phyloP scores from a whole-genome alignment of 2,329 filamentous ascomycete species.

The Aspergillus ochraceus region DNA sequence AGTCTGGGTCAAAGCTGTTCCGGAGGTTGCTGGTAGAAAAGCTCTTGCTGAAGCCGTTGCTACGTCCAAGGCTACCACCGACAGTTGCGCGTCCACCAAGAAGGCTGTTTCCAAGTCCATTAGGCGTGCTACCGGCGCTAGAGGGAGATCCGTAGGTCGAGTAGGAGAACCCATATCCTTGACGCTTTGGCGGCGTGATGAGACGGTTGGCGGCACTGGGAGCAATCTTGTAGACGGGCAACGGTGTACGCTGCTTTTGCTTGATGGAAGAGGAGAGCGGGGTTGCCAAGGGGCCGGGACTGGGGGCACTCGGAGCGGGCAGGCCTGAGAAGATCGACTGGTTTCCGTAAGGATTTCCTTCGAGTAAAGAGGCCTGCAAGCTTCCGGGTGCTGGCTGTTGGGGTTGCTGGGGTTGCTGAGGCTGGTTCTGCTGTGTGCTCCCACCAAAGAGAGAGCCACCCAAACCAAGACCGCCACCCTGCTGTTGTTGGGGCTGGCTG shows the following conservation, averaged over 20 bases:
- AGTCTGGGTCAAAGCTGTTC: constrained; percentile 73
- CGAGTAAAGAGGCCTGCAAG: constrained; percentile 76
- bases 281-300: constrained; percentile 87
- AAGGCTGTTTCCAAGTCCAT: constrained; percentile 65
- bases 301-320: constrained; percentile 59
- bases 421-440: constrained; percentile 53
- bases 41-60: constrained; percentile 74
- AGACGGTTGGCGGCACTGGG: constrained; percentile 77
- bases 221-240: constrained; percentile 85
- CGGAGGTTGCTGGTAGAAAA: constrained; percentile 84
- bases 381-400: constrained; percentile 44
- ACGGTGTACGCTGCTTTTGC: constrained; percentile 73
- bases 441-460: constrained; percentile 54
- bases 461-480: constrained; percentile 25
- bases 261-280: constrained; percentile 77
- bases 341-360: constrained; percentile 86
- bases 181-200: constrained; percentile 77
- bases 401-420: constrained; percentile 50
- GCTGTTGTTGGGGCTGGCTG: constrained; percentile 37
- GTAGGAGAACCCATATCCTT: constrained; percentile 87
- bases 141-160: constrained; percentile 86
- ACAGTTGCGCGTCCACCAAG: constrained; percentile 46
- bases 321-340: constrained; percentile 81
- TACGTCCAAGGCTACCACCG: constrained; percentile 58
- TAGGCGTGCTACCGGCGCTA: constrained; percentile 68